phyloP scores from a whole-genome alignment of 768 basidiomycete genomes.

The Leucogyrophana mollusca region DNA sequence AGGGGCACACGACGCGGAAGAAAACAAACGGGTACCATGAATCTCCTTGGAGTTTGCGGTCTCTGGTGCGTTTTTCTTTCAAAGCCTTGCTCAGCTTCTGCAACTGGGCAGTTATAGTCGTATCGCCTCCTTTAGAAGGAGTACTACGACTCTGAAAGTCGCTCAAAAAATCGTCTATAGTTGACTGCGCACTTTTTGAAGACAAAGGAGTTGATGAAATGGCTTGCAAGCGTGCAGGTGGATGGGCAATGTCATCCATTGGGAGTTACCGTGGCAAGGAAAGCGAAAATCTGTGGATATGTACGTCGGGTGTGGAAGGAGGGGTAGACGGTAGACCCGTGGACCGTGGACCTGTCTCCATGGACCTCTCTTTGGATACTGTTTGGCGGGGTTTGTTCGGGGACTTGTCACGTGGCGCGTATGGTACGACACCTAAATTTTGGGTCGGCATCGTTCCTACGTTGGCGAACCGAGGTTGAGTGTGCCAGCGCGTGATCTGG shows the following conservation, averaged over 20 bases:
- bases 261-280: slow-evolving; percentile 4
- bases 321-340: not conserved
- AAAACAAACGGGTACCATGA: not conserved
- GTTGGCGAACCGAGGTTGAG: no score
- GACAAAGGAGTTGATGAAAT: slow-evolving; percentile 36
- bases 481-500: no score
- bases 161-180: slow-evolving; percentile 44
- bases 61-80: slow-evolving; percentile 41
- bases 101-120: slow-evolving; percentile 57
- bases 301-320: not conserved
- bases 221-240: slow-evolving; percentile 47
- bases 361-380: no score
- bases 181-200: slow-evolving; percentile 38
- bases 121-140: slow-evolving; percentile 49
- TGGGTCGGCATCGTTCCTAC: not conserved
- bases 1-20: not conserved
- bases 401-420: no score
- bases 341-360: no score
- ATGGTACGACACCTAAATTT: slow-evolving; percentile 11
- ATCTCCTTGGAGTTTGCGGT: slow-evolving; percentile 12
- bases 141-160: slow-evolving; percentile 48
- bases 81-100: slow-evolving; percentile 55
- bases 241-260: slow-evolving; percentile 49
- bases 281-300: not conserved
- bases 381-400: no score